Evolutionary conservation across 176 grass and related monocot species (phyloP).

Genomic region (Rhynchospora breviuscula): DNA sequence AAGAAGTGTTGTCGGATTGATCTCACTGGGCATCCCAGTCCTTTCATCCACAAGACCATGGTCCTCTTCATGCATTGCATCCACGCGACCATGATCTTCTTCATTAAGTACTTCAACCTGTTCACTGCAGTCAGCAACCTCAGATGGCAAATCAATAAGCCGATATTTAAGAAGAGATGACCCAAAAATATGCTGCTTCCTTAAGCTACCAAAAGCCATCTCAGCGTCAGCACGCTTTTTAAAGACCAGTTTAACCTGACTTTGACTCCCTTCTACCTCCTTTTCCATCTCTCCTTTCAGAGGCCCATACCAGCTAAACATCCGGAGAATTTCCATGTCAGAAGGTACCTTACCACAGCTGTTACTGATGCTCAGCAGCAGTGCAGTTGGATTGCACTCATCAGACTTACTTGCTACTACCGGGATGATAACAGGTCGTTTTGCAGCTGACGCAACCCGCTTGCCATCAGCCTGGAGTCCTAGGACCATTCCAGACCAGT

Average conservation of each 20-base stretch:
- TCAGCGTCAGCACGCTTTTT: conserved; percentile 64
- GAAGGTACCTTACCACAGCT: conserved; percentile 48
- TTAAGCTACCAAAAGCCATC: conserved; percentile 51
- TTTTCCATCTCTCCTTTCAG: conserved; percentile 53
- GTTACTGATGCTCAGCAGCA: conserved; percentile 47
- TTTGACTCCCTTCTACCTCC: conserved; percentile 44
- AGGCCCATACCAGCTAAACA: conserved; percentile 57
- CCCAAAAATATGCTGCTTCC: conserved; percentile 64
- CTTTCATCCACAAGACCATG: background rate
- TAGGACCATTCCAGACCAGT: conserved; percentile 46
- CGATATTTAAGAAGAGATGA: conserved; percentile 50
- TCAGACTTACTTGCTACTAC: conserved; percentile 46
- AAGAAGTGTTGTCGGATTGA: background rate
- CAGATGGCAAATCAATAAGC: conserved; percentile 42
- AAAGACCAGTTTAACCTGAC: conserved; percentile 54
- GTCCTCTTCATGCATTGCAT: background rate
- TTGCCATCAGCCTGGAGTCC: background rate
- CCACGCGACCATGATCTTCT: background rate
- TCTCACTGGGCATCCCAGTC: background rate
- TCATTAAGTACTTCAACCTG: background rate
- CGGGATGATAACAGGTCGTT: conserved; percentile 47
- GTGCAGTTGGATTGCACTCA: conserved; percentile 46
- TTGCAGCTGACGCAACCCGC: conserved; percentile 24
- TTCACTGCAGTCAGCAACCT: background rate
- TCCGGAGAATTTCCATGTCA: conserved; percentile 48